Percentiles rank a stretch among this genome's conserved stretches.
Conservation (phyloP, 2,329 filamentous ascomycete genomes). For the Talaromyces sp. region DNA sequence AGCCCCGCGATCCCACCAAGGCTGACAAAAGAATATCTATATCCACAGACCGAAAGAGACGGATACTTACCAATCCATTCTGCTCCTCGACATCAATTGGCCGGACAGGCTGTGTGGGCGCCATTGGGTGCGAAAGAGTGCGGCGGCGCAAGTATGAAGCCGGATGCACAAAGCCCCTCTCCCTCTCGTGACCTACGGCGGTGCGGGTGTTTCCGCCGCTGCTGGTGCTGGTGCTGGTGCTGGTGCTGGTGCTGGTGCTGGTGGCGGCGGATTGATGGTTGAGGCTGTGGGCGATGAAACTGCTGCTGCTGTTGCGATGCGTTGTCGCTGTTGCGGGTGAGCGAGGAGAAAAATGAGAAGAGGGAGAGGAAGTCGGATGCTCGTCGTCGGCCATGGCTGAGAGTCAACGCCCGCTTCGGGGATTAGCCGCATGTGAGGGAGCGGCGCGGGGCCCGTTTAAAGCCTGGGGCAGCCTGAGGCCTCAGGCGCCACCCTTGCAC, state of each 20-base stretch:
- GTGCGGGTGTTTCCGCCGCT: slow-evolving; percentile 7
- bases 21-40: neutral
- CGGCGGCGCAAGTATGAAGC: slow-evolving; percentile 40
- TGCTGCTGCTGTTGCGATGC: neutral
- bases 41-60: neutral
- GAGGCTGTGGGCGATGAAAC: neutral
- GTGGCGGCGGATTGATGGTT: slow-evolving; percentile 11
- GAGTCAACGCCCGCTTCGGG: slow-evolving; percentile 9
- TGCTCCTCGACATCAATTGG: slow-evolving; percentile 46
- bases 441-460: neutral
- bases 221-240: slow-evolving; percentile 4
- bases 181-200: slow-evolving; percentile 36
- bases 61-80: slow-evolving; percentile 41
- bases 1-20: neutral
- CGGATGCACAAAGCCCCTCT: slow-evolving; percentile 43
- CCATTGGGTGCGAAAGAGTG: slow-evolving; percentile 35
- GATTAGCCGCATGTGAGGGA: slow-evolving; percentile 5
- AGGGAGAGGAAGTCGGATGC: neutral
- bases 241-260: neutral
- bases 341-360: slow-evolving; percentile 16
- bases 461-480: neutral
- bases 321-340: slow-evolving; percentile 1
- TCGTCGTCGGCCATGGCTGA: slow-evolving; percentile 21
- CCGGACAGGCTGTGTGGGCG: slow-evolving; percentile 36
- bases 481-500: neutral